Evolutionary conservation across 2,329 filamentous ascomycete genomes (phyloP), one percentile per base, ranked within the genome.

Genomic region (Colletotrichum sp.): DNA sequence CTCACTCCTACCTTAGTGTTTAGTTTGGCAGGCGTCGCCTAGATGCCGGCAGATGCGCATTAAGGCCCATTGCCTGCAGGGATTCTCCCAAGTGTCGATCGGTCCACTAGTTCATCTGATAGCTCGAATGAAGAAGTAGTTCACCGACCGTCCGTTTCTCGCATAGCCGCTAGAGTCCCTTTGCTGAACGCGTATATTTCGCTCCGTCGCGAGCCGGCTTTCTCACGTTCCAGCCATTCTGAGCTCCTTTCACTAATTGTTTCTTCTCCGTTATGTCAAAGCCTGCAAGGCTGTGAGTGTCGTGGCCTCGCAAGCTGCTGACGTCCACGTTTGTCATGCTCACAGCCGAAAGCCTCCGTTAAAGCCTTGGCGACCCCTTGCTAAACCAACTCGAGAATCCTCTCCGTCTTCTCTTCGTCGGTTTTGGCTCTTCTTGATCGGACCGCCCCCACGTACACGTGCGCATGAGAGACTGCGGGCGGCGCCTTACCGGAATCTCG

Each of bases 401-500:
- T 13, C 43, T 21, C 10, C 43, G 43, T 21, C 43, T 21, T 8
- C 43, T 13, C 43, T 21, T 52, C 10, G n/a, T 52, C 43, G 6
- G 2, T 13, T 52, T 52, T 52, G 43, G 12, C 10, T 52, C n/a
- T 52, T 52, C 43, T 21, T 8, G 6, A 52, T 52, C 43, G 43
- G 43, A 48, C 43, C 43, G 43, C 43, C 43, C 43, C 43, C 43
- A 52, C 43, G 43, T 52, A 21, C 43, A 52, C 43, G 43, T 52
- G 43, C 43, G 43, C 43, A 52, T 21, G 10, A 21, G n/a, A 52
- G 6, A 52, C 43, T 52, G 43, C 43, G 43, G 43, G n/a, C 10
- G 43, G n/a, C n/a, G 43, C 43, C 43, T 52, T 21, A 21, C 43
- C 43, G 43, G 2, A 52, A 52, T 13, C 18, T 21, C 43, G 43